Conservation (phyloP, 1,284 basidiomycete genomes). For the Ceratobasidium sp. region DNA sequence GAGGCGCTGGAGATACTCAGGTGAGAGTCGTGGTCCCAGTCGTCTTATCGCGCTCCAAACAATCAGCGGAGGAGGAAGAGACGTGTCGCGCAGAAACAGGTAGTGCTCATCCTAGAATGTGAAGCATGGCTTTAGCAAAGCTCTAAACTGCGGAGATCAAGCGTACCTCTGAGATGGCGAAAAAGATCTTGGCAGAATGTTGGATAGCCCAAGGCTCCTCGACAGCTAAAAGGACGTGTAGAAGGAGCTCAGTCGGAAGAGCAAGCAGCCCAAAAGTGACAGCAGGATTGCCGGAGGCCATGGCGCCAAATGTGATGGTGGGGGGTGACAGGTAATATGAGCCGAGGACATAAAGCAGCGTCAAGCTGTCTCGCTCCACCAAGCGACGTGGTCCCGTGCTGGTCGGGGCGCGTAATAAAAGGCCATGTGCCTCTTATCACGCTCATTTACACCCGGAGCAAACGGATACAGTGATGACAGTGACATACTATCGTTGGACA, state of each 20-base stretch:
- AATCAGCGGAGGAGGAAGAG: slow-evolving; percentile 36
- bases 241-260: slow-evolving; percentile 27
- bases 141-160: no score
- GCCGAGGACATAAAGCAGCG: not conserved
- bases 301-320: slow-evolving; percentile 13
- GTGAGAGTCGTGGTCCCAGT: slow-evolving; percentile 17
- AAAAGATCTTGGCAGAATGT: slow-evolving; percentile 25
- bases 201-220: slow-evolving; percentile 44
- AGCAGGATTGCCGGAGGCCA: slow-evolving; percentile 9
- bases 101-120: slow-evolving; percentile 43
- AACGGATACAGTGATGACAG: not conserved
- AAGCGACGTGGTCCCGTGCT: slow-evolving; percentile 27
- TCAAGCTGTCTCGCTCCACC: slow-evolving; percentile 21
- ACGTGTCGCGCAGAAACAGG: slow-evolving; percentile 29
- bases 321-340: slow-evolving; percentile 11
- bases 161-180: slow-evolving; percentile 37
- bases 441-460: slow-evolving; percentile 3
- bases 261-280: slow-evolving; percentile 9
- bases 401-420: slow-evolving; percentile 2
- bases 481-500: no score
- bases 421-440: slow-evolving; percentile 29
- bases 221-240: slow-evolving; percentile 23
- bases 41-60: slow-evolving; percentile 42
- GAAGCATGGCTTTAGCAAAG: not conserved
- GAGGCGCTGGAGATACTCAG: slow-evolving; percentile 43